Base-by-base conservation (phyloP, 345 rosid genomes). In the Acer yangbiense region DNA sequence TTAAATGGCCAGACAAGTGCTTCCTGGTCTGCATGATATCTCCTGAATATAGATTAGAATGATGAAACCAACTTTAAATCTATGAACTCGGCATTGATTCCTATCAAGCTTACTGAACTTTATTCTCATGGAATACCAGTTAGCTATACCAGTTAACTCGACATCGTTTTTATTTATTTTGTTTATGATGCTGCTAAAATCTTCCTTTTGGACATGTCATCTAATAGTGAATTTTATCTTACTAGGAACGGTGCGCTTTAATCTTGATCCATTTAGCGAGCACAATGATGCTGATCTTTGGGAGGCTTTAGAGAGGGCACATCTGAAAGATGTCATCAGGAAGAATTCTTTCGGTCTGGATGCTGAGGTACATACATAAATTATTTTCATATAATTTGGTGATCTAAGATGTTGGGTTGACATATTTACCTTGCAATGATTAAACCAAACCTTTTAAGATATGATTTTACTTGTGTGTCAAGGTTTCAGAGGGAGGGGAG, bases 231-330 rank as follows among this genome's bases (percentile, higher is more conserved):
- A 69, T 29, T 43, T 60, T 54, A 23, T 77, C 67, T 73, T 73
- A 77, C 27, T 76, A 96, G 98, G 99, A 79, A 84, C 92, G 78
- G 99, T 94, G 71, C 81, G 98, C 79, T 92, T 94, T 79, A 96
- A 94, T 76, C 91, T 94, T 52, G 99, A 96, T 67, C 99, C 98
- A 16, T 96, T 96, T 78, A 81, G 77, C 78, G 98, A 96, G 78
- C 94, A 92, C 78, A 91, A 76, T 76, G 99, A 96, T 82, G 82
- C 95, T 87, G 97, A 87, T 79, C 92, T 96, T 52, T 91, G 97
- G 99, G 98, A 96, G 85, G 92, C 98, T 81, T 82, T 92, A 55
- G 92, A 91, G 83, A 92, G 95, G 82, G 96, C 98, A 17, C 92
- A 92, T 73, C 81, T 93, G 77, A 96, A 91, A 83, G 97, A 94